phyloP scores from a whole-genome alignment of 306 rosid species.

The Aeschynomene evenia region DNA sequence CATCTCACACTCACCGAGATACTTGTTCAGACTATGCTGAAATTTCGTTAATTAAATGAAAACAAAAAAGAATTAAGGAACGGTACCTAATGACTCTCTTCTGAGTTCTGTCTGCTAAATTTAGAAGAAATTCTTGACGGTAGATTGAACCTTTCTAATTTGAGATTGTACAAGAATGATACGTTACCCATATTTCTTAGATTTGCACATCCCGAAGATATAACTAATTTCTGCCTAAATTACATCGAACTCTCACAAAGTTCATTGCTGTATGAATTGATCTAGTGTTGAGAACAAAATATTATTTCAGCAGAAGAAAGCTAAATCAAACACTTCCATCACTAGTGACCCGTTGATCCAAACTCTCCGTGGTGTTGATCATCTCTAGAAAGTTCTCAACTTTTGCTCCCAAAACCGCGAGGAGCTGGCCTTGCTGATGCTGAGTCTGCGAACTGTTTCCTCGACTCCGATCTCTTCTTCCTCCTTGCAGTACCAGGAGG shows the following conservation, averaged over 20 bases:
- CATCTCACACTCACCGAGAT: slow-evolving; percentile 30
- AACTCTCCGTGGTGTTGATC: slow-evolving; percentile 14
- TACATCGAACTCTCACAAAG: slow-evolving; percentile 25
- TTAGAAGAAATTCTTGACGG: background rate
- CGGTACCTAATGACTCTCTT: too few species aligned
- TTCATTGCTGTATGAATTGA: slow-evolving; percentile 23
- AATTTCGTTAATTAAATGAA: background rate
- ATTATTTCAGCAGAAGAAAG: slow-evolving; percentile 2
- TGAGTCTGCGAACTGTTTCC: slow-evolving; percentile 52
- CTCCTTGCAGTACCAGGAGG: slow-evolving; percentile 87
- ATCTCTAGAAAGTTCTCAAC: slow-evolving; percentile 34
- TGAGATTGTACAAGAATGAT: slow-evolving; percentile 25
- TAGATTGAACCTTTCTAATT: background rate
- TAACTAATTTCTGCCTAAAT: slow-evolving; percentile 27
- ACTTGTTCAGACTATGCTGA: slow-evolving; percentile 7
- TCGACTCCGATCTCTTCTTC: slow-evolving; percentile 60
- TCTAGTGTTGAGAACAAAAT: slow-evolving; percentile 9
- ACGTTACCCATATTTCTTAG: background rate
- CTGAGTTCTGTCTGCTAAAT: too few species aligned
- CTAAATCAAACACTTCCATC: slow-evolving; percentile 1
- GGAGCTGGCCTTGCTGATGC: slow-evolving; percentile 66
- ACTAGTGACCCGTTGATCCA: slow-evolving; percentile 15
- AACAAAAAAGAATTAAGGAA: too few species aligned
- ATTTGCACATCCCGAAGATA: slow-evolving; percentile 22
- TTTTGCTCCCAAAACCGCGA: slow-evolving; percentile 83